Evolutionary conservation across 2,329 filamentous ascomycete genomes (phyloP).

Genomic region (Pezicula radicicola): DNA sequence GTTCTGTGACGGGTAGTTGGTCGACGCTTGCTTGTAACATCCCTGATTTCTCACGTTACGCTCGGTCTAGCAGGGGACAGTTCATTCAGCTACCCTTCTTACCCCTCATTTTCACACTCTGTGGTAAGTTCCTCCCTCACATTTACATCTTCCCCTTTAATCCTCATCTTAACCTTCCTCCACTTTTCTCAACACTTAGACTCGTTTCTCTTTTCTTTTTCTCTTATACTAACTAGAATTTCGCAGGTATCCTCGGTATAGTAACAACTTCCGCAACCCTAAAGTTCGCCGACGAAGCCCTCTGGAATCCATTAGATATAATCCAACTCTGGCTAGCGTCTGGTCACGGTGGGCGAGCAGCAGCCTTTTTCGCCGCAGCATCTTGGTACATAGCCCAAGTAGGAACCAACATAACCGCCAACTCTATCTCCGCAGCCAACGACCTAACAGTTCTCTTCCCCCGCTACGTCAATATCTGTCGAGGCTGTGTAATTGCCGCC

Average conservation of each 20-base stretch:
- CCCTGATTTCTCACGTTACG: conserved; percentile 31
- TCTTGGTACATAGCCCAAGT: conserved; percentile 53
- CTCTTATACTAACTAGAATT: too few species aligned
- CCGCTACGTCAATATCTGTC: conserved; percentile 50
- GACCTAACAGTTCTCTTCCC: conserved; percentile 54
- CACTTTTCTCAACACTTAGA: too few species aligned
- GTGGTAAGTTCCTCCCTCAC: conserved; percentile 12
- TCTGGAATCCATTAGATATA: conserved; percentile 49
- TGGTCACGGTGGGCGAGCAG: conserved; percentile 39
- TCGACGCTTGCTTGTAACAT: conserved; percentile 32
- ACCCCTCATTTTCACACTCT: conserved; percentile 25
- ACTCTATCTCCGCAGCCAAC: conserved; percentile 51
- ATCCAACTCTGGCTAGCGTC: conserved; percentile 38
- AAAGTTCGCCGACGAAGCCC: conserved; percentile 46
- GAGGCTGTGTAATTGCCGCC: conserved; percentile 53
- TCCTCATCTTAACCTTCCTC: too few species aligned
- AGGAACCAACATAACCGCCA: conserved; percentile 55
- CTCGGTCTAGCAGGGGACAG: conserved; percentile 21
- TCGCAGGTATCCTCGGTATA: conserved; percentile 44
- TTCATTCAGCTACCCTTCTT: conserved; percentile 37
- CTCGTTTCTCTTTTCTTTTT: too few species aligned
- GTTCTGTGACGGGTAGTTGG: conserved; percentile 26
- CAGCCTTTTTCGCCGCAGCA: conserved; percentile 47
- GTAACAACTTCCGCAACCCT: conserved; percentile 52
- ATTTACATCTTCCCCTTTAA: too few species aligned